These are phyloP conservation scores for Fusarium sp. DNA, from an alignment of 2,329 filamentous ascomycete genomes.

Conservation along the genomic window DNA sequence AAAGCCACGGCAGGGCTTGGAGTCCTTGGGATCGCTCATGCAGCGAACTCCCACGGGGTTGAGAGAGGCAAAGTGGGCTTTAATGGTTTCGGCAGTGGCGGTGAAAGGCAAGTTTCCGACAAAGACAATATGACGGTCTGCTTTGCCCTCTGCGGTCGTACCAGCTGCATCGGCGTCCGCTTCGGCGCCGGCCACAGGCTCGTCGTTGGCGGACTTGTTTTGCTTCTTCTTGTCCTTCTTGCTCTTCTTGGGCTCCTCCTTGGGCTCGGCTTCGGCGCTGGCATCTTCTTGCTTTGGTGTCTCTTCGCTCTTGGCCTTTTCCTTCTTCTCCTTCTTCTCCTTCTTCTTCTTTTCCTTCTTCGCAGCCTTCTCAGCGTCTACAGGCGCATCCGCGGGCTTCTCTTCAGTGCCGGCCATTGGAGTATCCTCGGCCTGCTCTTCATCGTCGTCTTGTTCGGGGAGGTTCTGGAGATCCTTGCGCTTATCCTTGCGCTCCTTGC, in stretches of 20 bases:
- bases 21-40: conserved; percentile 74
- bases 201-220: conserved; percentile 42
- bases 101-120: conserved; percentile 87
- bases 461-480: conserved; percentile 55
- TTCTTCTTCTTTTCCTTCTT: conserved; percentile 50
- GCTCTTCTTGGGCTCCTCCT: conserved; percentile 52
- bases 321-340: conserved; percentile 47
- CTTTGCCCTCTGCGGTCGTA: conserved; percentile 40
- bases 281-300: conserved; percentile 23
- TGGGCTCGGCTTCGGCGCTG: conserved; percentile 41
- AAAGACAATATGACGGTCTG: conserved; percentile 52
- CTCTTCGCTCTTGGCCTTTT: conserved; percentile 46
- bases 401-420: conserved; percentile 45
- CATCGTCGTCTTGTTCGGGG: conserved; percentile 51
- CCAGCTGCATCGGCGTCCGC: conserved; percentile 33
- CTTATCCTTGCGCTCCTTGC: conserved; percentile 58
- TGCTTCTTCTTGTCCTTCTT: conserved; percentile 50
- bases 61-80: conserved; percentile 82
- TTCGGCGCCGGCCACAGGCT: conserved; percentile 13
- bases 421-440: conserved; percentile 39
- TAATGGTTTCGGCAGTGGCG: conserved; percentile 77
- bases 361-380: conserved; percentile 38
- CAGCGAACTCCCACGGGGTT: conserved; percentile 67
- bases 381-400: conserved; percentile 33
- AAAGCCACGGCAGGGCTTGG: conserved; percentile 76